A percentile compares a stretch with the other conserved stretches of the same genome.
Conservation (phyloP, 371 early-diverging fungal species). For the Entomophthora muscae region DNA sequence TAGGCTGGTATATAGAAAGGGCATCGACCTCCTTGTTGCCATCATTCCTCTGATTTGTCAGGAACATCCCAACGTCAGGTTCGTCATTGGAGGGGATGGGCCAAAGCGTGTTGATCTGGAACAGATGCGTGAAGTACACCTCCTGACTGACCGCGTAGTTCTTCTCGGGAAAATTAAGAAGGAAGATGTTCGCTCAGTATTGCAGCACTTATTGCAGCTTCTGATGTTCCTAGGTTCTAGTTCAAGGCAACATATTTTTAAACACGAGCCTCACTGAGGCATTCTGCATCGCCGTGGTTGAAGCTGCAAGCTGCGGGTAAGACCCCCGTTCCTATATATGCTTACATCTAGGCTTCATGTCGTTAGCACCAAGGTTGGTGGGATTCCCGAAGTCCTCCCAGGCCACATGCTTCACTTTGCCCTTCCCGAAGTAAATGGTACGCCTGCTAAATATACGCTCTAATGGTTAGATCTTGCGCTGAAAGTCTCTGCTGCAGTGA, state of each 20-base stretch:
- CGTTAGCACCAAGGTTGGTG: constrained; percentile 97
- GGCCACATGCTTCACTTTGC: constrained; percentile 89
- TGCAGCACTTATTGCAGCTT: constrained; percentile 2
- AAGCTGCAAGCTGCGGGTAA: constrained; percentile 94
- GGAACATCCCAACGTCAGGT: constrained; percentile 58
- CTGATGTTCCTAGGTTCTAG: constrained; percentile 29
- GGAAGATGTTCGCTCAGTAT: constrained; percentile 66
- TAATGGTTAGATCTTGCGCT: constrained; percentile 40
- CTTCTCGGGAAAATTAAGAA: constrained; percentile 81
- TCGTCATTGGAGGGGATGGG: constrained; percentile 96
- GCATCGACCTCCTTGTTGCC: constrained; percentile 83
- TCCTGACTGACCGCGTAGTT: constrained; percentile 84
- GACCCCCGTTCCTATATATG: constrained; percentile 28
- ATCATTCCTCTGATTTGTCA: constrained; percentile 91
- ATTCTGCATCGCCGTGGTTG: constrained; percentile 98
- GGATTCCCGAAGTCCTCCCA: constrained; percentile 96
- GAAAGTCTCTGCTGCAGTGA: constrained; percentile 55
- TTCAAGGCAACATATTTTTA: constrained; percentile 93
- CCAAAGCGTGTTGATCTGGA: constrained; percentile 91
- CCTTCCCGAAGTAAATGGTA: constrained; percentile 78
- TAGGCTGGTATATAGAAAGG: constrained; percentile 93
- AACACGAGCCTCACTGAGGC: constrained; percentile 99
- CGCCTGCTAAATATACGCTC: constrained; percentile 5
- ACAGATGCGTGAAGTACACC: constrained; percentile 90
- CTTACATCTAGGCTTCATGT: constrained; percentile 60